Conservation (phyloP, 495 filamentous ascomycete species). For the Chaetomium cochliodes region DNA sequence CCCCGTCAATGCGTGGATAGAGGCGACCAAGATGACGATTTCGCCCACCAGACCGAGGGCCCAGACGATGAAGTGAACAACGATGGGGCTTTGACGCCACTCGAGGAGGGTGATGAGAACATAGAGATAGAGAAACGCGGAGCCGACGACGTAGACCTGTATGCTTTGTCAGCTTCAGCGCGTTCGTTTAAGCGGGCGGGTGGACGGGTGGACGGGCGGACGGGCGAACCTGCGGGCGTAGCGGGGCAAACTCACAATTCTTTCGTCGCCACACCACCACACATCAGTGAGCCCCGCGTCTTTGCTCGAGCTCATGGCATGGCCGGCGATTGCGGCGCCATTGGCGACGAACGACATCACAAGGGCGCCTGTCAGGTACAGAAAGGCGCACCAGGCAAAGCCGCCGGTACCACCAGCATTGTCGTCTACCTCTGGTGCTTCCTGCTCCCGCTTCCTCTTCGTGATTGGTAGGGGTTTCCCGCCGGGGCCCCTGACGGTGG, state of each 20-base stretch:
- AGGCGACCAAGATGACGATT: conserved; percentile 62
- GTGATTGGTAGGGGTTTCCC: conserved; percentile 74
- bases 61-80: conserved; percentile 75
- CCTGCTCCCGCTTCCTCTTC: conserved; percentile 45
- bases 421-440: conserved; percentile 32
- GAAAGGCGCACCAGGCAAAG: conserved; percentile 68
- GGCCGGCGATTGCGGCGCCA: conserved; percentile 69
- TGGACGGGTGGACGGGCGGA: no score
- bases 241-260: conserved; percentile 62
- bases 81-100: conserved; percentile 67
- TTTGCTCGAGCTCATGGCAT: conserved; percentile 65
- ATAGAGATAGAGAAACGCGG: conserved; percentile 57
- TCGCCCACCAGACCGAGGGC: conserved; percentile 64
- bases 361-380: conserved; percentile 65
- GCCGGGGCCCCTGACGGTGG: conserved; percentile 61
- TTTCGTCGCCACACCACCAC: conserved; percentile 90
- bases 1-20: conserved; percentile 59
- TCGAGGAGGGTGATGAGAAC: conserved; percentile 78
- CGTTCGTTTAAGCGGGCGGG: not conserved
- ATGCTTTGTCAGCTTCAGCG: conserved; percentile 21
- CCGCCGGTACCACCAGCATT: conserved; percentile 51
- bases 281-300: not conserved
- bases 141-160: conserved; percentile 73
- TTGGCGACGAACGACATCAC: conserved; percentile 73
- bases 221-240: not conserved